These are phyloP conservation scores for Apiospora saccharicola DNA, from an alignment of 2,329 filamentous ascomycete genomes.

Conservation along the genomic window DNA sequence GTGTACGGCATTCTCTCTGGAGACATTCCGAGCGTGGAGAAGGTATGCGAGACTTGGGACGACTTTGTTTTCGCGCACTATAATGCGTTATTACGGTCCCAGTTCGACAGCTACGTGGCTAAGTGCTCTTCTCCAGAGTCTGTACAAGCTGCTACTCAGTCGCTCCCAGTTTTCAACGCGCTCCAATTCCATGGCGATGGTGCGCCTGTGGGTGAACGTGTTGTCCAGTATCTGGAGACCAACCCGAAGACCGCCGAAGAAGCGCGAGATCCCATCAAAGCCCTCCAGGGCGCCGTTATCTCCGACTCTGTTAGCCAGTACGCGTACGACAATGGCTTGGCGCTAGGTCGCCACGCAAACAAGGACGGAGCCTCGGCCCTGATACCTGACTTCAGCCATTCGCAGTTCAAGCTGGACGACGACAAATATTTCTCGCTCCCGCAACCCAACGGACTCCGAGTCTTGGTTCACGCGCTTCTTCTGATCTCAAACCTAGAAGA, in stretches of 20 bases:
- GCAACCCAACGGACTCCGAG: slow-evolving; percentile 70
- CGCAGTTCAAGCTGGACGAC: slow-evolving; percentile 47
- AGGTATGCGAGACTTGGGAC: slow-evolving; percentile 81
- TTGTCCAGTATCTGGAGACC: slow-evolving; percentile 68
- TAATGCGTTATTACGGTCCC: slow-evolving; percentile 81
- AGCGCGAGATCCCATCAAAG: slow-evolving; percentile 72
- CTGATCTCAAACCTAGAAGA: slow-evolving; percentile 73
- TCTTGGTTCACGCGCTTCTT: slow-evolving; percentile 71
- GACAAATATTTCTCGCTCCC: slow-evolving; percentile 61
- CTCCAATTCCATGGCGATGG: slow-evolving; percentile 67
- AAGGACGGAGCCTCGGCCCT: slow-evolving; percentile 50
- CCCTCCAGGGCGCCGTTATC: slow-evolving; percentile 79
- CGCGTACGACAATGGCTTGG: slow-evolving; percentile 65
- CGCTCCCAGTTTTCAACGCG: slow-evolving; percentile 70
- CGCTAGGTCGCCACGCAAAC: slow-evolving; percentile 58
- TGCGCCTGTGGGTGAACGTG: slow-evolving; percentile 58
- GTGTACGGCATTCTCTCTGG: slow-evolving; percentile 92
- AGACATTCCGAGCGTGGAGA: slow-evolving; percentile 78
- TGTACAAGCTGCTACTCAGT: slow-evolving; percentile 61
- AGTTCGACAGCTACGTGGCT: slow-evolving; percentile 77
- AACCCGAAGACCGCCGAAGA: slow-evolving; percentile 64
- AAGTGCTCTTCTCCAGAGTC: slow-evolving; percentile 60
- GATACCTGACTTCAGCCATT: slow-evolving; percentile 47
- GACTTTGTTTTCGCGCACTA: slow-evolving; percentile 88
- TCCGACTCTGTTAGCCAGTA: slow-evolving; percentile 66